A percentile compares a stretch with the other conserved stretches of the same genome.
Conservation (phyloP, 768 basidiomycete genomes). For the Pisolithus marmoratus region DNA sequence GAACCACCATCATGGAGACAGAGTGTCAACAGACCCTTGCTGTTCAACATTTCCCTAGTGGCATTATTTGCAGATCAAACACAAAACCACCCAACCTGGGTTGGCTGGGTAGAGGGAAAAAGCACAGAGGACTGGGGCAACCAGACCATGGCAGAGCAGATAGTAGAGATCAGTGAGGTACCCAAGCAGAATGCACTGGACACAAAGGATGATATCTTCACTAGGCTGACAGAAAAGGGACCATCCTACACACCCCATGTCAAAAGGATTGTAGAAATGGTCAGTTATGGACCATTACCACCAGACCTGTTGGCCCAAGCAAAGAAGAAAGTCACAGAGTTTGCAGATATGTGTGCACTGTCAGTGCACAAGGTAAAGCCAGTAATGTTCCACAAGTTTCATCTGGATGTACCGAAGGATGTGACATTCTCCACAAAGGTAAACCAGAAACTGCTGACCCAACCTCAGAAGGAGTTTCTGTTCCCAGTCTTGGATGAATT, state of each 20-base stretch:
- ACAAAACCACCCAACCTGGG: too few species aligned
- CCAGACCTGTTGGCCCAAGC: slow-evolving; percentile 19
- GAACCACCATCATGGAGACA: too few species aligned
- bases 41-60: too few species aligned
- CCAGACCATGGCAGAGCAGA: background rate
- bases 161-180: background rate
- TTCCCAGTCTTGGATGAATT: slow-evolving; percentile 30
- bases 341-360: slow-evolving; percentile 37
- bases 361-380: slow-evolving; percentile 32
- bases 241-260: slow-evolving; percentile 17
- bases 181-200: too few species aligned
- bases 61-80: too few species aligned
- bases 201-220: slow-evolving; percentile 3
- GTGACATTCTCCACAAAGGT: slow-evolving; percentile 28
- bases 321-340: slow-evolving; percentile 18
- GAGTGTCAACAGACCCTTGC: too few species aligned
- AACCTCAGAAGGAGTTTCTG: slow-evolving; percentile 27
- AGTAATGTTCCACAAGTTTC: slow-evolving; percentile 28
- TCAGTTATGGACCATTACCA: slow-evolving; percentile 24
- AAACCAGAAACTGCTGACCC: slow-evolving; percentile 26
- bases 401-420: slow-evolving; percentile 26
- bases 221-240: slow-evolving; percentile 3
- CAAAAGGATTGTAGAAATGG: slow-evolving; percentile 7
- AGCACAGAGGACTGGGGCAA: background rate
- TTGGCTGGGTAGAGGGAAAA: too few species aligned